Conservation (phyloP, 176 grass and related monocot species). For the Aechmea fasciata region DNA sequence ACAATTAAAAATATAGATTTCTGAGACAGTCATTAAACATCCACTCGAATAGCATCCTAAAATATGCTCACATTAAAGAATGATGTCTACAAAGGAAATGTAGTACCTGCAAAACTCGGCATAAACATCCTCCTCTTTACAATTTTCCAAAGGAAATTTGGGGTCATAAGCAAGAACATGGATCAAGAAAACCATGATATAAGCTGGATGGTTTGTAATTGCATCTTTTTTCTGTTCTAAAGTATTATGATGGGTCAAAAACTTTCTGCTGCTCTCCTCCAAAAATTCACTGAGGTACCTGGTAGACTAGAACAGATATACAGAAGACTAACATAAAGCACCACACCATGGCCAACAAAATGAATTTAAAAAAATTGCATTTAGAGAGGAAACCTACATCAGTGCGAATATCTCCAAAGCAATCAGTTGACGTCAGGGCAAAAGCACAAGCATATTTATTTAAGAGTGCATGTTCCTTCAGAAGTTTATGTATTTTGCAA, state of each 20-base stretch:
- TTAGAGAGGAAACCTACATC: conserved; percentile 46
- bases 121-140: conserved; percentile 45
- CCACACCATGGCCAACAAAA: background rate
- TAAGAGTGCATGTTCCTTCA: conserved; percentile 57
- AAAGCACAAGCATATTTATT: conserved; percentile 88
- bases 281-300: conserved; percentile 67
- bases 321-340: background rate
- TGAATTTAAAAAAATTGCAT: conserved; percentile 5
- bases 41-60: background rate
- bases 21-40: background rate
- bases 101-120: conserved; percentile 58
- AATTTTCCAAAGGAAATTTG: conserved; percentile 38
- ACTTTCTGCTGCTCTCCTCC: conserved; percentile 39
- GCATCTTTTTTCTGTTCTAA: conserved; percentile 26
- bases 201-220: conserved; percentile 52
- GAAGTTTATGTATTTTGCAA: conserved; percentile 53
- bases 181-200: conserved; percentile 82
- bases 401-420: conserved; percentile 47
- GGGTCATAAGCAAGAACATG: conserved; percentile 57
- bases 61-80: background rate
- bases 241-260: conserved; percentile 33
- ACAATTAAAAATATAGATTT: conserved; percentile 6
- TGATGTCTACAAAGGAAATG: conserved; percentile 5
- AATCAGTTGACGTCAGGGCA: conserved; percentile 70
- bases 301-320: conserved; percentile 33